phyloP scores from a whole-genome alignment of 352 stramenopile genomes.

The Globisporangium sylvaticum region DNA sequence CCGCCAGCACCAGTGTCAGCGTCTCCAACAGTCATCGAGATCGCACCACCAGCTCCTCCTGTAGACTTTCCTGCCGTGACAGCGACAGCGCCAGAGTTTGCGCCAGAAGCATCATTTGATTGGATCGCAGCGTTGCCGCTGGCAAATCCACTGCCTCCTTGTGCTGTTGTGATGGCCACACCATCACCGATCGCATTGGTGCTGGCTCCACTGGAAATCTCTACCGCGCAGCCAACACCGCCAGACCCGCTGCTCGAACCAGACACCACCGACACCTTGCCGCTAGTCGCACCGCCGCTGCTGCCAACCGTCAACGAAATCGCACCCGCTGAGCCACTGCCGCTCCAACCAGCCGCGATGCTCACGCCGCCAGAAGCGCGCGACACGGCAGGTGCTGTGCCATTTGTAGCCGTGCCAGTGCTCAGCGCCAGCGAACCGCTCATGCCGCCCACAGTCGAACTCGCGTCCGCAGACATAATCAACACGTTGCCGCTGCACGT shows the following conservation, averaged over 20 bases:
- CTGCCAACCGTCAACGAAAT: not conserved
- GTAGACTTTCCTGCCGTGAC: conserved; percentile 25
- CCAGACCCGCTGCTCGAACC: not conserved
- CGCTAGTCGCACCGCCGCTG: not conserved
- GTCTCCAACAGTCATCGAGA: conserved; percentile 33
- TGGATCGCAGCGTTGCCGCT: conserved; percentile 39
- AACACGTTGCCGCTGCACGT: no score
- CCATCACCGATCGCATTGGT: conserved; percentile 21
- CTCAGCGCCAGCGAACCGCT: no score
- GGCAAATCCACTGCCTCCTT: conserved; percentile 19
- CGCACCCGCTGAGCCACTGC: no score
- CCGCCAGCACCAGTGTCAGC: conserved; percentile 30
- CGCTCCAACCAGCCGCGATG: no score
- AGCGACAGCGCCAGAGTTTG: conserved; percentile 32
- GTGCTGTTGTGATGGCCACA: conserved; percentile 24
- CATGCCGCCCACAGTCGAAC: no score
- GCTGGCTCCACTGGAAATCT: conserved; percentile 28
- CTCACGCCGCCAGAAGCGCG: no score
- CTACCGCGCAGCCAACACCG: not conserved
- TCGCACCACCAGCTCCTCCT: conserved; percentile 33
- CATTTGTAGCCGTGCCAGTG: no score
- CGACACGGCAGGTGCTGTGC: no score
- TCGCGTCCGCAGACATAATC: no score
- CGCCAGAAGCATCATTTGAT: conserved; percentile 26
- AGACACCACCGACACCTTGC: not conserved